Conservation (phyloP, 2,329 filamentous ascomycete genomes). For the Calonectria pteridis region DNA sequence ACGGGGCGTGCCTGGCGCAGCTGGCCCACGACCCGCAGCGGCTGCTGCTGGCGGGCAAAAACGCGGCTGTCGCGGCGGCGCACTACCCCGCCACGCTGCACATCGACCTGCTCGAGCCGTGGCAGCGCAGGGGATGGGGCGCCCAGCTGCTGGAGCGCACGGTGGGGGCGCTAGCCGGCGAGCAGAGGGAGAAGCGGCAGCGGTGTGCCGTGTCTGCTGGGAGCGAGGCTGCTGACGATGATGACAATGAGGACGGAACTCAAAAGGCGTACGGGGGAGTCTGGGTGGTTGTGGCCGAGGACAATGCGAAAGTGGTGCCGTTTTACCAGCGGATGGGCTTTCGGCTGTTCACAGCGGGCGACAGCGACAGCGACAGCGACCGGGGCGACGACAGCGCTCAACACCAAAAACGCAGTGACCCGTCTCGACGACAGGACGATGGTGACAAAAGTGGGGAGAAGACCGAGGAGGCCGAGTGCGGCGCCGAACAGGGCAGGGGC, state of each 20-base stretch:
- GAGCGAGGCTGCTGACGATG: background rate
- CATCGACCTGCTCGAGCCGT: conserved; percentile 59
- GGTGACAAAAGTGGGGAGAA: background rate
- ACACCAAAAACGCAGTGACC: background rate
- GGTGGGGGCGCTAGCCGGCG: conserved; percentile 52
- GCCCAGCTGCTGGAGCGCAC: conserved; percentile 55
- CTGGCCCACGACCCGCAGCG: conserved; percentile 55
- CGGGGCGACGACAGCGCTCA: background rate
- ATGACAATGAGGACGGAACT: background rate
- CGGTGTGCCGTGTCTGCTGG: background rate
- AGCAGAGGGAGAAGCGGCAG: conserved; percentile 10
- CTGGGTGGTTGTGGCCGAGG: conserved; percentile 58
- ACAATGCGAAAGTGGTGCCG: conserved; percentile 61
- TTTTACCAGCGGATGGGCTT: conserved; percentile 64
- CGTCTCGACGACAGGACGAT: background rate
- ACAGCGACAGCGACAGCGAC: conserved; percentile 52
- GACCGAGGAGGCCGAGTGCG: background rate
- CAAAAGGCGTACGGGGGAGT: conserved; percentile 48
- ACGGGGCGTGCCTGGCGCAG: conserved; percentile 53
- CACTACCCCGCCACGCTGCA: conserved; percentile 61
- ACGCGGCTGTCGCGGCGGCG: conserved; percentile 47
- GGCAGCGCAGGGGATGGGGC: conserved; percentile 60
- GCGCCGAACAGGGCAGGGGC: conserved; percentile 1
- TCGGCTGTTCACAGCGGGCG: conserved; percentile 52
- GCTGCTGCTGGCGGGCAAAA: conserved; percentile 54